A percentile compares a stretch with the other conserved stretches of the same genome.
These are phyloP conservation scores for Afroboletus lepidellus DNA, from an alignment of 1,284 basidiomycete genomes.

Conservation along the genomic window DNA sequence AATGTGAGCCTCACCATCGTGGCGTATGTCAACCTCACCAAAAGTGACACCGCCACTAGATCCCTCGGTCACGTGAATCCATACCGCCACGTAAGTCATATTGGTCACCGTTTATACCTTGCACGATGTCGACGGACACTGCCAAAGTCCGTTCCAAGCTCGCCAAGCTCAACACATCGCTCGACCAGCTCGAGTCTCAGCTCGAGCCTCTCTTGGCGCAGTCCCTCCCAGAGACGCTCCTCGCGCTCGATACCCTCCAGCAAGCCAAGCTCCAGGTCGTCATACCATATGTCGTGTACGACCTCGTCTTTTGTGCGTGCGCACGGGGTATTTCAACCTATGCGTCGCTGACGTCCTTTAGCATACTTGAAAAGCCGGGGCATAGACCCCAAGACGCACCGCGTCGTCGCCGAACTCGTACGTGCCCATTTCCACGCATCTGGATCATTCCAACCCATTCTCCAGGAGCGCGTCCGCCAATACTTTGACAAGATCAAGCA, in stretches of 20 bases:
- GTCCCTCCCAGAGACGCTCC: constrained; percentile 61
- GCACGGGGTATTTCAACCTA: too few species aligned
- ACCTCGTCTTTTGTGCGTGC: constrained; percentile 71
- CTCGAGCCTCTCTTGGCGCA: constrained; percentile 64
- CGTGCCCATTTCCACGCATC: constrained; percentile 19
- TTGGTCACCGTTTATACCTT: background rate
- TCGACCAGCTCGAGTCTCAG: constrained; percentile 63
- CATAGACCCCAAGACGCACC: constrained; percentile 74
- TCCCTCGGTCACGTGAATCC: constrained; percentile 12
- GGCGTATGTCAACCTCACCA: constrained; percentile 1
- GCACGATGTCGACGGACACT: constrained; percentile 53
- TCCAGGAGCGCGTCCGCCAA: constrained; percentile 66
- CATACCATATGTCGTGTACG: constrained; percentile 77
- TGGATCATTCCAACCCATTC: background rate
- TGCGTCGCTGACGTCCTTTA: constrained; percentile 30
- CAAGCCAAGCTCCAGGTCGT: constrained; percentile 76
- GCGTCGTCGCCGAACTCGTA: constrained; percentile 72
- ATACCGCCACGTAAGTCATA: background rate
- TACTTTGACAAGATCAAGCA: constrained; percentile 80
- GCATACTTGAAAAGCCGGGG: constrained; percentile 78
- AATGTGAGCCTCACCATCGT: constrained; percentile 20
- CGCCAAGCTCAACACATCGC: constrained; percentile 48
- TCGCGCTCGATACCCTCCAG: constrained; percentile 67
- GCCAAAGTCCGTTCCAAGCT: constrained; percentile 56
- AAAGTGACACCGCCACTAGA: background rate